Evolutionary conservation across 1,139 yeast genomes (phyloP).

Genomic region (Pichiaceae sp.): DNA sequence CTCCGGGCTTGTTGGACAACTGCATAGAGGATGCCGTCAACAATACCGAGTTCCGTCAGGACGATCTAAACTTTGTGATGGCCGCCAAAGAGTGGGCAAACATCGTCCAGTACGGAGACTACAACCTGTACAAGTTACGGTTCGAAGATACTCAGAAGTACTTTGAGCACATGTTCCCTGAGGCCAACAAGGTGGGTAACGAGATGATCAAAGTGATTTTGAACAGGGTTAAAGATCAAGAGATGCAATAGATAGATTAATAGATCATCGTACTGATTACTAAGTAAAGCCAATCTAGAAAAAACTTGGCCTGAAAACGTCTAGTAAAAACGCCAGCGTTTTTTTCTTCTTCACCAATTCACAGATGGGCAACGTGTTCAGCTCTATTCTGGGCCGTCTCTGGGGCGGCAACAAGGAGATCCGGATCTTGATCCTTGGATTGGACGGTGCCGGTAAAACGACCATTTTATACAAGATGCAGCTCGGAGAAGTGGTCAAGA

Average conservation of each 20-base stretch:
- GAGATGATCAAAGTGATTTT: constrained; percentile 90
- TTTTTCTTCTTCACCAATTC: no score
- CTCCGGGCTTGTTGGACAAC: constrained; percentile 72
- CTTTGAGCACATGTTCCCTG: constrained; percentile 79
- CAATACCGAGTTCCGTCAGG: constrained; percentile 67
- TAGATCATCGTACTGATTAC: no score
- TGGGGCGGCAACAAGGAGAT: constrained; percentile 92
- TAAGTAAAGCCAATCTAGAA: no score
- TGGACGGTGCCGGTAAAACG: constrained; percentile 98
- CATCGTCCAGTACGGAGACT: constrained; percentile 70
- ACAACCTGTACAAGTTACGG: constrained; percentile 57
- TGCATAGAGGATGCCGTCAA: constrained; percentile 65
- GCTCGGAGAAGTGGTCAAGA: constrained; percentile 88
- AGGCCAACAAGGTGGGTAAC: constrained; percentile 86
- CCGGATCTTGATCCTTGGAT: constrained; percentile 82
- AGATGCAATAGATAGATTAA: constrained; percentile 5
- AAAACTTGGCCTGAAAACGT: no score
- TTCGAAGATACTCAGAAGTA: constrained; percentile 76
- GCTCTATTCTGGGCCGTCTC: constrained; percentile 74
- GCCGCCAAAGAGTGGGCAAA: constrained; percentile 85
- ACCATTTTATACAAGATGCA: constrained; percentile 88
- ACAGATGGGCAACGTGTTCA: constrained; percentile 75
- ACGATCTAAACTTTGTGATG: constrained; percentile 77
- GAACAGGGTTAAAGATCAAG: constrained; percentile 37
- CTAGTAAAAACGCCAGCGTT: no score